A percentile compares a stretch with the other conserved stretches of the same genome.
Conservation (phyloP, 2,329 filamentous ascomycete genomes). For the Trichoderma breve region DNA sequence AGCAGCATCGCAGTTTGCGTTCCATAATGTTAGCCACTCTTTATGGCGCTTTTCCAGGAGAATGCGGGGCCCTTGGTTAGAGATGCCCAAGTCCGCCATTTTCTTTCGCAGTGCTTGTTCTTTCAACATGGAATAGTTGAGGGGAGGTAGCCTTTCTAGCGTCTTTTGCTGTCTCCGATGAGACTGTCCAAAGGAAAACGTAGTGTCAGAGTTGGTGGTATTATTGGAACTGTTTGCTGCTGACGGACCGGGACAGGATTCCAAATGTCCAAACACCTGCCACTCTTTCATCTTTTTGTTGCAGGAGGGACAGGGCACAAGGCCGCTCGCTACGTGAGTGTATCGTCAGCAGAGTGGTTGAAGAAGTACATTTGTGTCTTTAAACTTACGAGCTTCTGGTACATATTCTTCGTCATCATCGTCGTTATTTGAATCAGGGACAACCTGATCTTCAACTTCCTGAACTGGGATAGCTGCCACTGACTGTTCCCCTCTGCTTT, state of each 20-base stretch:
- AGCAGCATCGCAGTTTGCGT: slow-evolving; percentile 89
- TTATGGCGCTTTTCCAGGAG: slow-evolving; percentile 77
- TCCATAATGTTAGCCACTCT: slow-evolving; percentile 95
- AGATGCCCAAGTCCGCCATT: slow-evolving; percentile 75
- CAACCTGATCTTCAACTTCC: slow-evolving; percentile 25
- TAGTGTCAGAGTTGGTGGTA: neutral
- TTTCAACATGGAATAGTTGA: slow-evolving; percentile 86
- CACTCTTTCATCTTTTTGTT: slow-evolving; percentile 73
- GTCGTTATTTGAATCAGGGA: slow-evolving; percentile 21
- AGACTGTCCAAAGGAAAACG: slow-evolving; percentile 23
- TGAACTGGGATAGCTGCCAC: slow-evolving; percentile 25
- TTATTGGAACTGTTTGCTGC: neutral
- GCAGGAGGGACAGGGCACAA: slow-evolving; percentile 84
- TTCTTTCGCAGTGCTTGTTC: slow-evolving; percentile 78
- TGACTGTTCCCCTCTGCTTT: slow-evolving; percentile 34
- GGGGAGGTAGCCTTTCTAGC: slow-evolving; percentile 68
- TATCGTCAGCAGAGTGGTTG: neutral
- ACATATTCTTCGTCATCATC: slow-evolving; percentile 31
- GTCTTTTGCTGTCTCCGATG: slow-evolving; percentile 35
- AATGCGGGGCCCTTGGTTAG: slow-evolving; percentile 63
- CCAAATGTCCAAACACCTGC: slow-evolving; percentile 77
- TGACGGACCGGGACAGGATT: slow-evolving; percentile 54
- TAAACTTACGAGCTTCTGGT: slow-evolving; percentile 30
- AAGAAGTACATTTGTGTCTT: too few relatives aligned
- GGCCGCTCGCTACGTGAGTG: slow-evolving; percentile 59